These are phyloP conservation scores for Cucumis melo DNA, from an alignment of 306 rosid genomes.

Conservation along the genomic window DNA sequence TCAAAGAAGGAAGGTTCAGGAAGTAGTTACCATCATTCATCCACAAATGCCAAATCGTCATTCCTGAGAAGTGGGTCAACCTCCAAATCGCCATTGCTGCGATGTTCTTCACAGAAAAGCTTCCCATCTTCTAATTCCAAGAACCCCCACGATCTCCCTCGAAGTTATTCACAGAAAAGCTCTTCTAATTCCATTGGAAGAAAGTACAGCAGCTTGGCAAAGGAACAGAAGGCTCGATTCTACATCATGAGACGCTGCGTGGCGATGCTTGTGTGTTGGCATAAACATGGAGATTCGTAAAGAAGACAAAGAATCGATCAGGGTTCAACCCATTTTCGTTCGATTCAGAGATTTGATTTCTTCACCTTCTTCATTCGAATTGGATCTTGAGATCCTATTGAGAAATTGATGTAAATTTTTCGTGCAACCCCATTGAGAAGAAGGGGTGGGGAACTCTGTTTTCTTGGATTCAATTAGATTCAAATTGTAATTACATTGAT, in stretches of 20 bases:
- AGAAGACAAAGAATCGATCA: neutral
- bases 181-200: conserved; percentile 29
- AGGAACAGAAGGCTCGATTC: conserved; percentile 87
- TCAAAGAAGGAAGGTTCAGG: conserved; percentile 60
- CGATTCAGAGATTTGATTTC: neutral
- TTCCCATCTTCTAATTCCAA: neutral
- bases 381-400: neutral
- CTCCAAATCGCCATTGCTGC: conserved; percentile 63
- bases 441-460: neutral
- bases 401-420: conserved; percentile 2
- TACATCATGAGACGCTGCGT: conserved; percentile 92
- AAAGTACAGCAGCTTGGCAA: conserved; percentile 68
- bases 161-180: conserved; percentile 58
- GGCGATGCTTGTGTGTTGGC: conserved; percentile 97
- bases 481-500: conserved; percentile 1
- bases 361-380: neutral
- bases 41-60: conserved; percentile 27
- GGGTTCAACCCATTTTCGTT: neutral
- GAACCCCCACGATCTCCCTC: conserved; percentile 20
- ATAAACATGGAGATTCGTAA: conserved; percentile 60
- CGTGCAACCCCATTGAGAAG: neutral
- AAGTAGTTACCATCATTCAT: conserved; percentile 10
- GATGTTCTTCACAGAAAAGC: conserved; percentile 35
- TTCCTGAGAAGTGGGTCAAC: conserved; percentile 53
- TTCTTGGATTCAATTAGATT: neutral